Base-by-base conservation (phyloP, 2,329 filamentous ascomycete species). In the Fusarium graminum region DNA sequence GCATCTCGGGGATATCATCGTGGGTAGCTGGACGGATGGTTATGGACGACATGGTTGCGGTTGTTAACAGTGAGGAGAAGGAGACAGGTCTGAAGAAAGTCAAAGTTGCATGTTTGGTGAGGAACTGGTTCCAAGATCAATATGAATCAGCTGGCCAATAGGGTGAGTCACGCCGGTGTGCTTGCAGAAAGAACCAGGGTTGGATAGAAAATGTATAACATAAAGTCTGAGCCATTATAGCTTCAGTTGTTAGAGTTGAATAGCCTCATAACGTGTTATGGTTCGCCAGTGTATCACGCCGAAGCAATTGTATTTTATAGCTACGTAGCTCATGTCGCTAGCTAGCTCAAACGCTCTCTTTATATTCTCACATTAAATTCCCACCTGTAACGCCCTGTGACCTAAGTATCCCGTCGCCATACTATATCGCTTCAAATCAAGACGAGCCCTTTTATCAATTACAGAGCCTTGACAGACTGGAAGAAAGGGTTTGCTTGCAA, bases 401-500 rank as follows among this genome's bases (percentile, higher is more conserved):
- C 42, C 32, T 41, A 41, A 13, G 40, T 26, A 22, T 38, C 29
- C 41, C 26, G 22, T 54, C 28, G 34, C 41, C 34, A 32, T 58
- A 44, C 40, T 52, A 42, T 51, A 50, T 46, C 42, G 17, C 28
- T 39, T 30, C 14, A 28, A 45, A 41, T 41, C n/a, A 52, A 42
- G 11, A 30, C 10, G 28, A 29, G 10, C 14, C 17, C 45, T 19
- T 19, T 29, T 29, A 28, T 28, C 29, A 57, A 25, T 79, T 74
- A 87, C 71, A 88, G 72, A 10, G 84, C 80, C 77, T 86, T 86
- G 39, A 88, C 81, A 10, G 86, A 86, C 70, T 90, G 84, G 74
- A 94, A 94, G 74, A 94, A 94, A 1, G 88, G 88, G 64, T 90
- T 90, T 8, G 80, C 82, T 43, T 86, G 73, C 59, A 90, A 70